Conservation (phyloP, 2,329 filamentous ascomycete genomes). For the Colletotrichum sp. region DNA sequence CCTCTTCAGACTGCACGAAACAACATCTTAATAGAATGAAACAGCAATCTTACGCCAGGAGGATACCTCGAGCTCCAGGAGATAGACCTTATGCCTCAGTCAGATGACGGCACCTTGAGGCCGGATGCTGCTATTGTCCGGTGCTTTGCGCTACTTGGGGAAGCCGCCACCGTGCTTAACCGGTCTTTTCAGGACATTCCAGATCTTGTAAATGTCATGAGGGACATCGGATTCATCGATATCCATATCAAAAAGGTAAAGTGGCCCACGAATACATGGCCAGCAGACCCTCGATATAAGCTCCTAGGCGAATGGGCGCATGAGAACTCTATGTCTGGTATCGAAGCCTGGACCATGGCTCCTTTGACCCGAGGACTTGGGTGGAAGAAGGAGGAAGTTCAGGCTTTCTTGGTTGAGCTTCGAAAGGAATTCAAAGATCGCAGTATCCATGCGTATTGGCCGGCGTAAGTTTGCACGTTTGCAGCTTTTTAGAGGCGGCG, state of each 20-base stretch:
- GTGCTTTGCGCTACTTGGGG: neutral
- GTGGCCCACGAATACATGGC: neutral
- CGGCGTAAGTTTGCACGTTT: neutral
- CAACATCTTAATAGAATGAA: rapidly evolving
- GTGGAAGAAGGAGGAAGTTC: neutral
- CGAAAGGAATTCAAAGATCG: neutral
- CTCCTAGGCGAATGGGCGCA: neutral
- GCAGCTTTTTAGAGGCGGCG: neutral
- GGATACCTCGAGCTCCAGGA: neutral
- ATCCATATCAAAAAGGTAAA: neutral
- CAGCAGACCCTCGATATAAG: neutral
- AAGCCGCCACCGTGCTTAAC: neutral
- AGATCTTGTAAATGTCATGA: neutral
- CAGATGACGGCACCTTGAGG: neutral
- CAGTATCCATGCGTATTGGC: neutral
- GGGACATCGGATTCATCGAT: neutral
- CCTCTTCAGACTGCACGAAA: neutral
- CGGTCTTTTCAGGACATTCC: neutral
- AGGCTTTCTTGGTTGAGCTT: neutral
- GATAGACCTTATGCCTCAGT: neutral
- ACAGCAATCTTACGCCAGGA: neutral
- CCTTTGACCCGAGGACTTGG: neutral
- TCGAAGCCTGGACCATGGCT: neutral
- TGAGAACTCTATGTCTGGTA: neutral
- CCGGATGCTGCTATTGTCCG: neutral